Base-by-base conservation (phyloP, 2,329 filamentous ascomycete species). In the Pyricularia grisea region DNA sequence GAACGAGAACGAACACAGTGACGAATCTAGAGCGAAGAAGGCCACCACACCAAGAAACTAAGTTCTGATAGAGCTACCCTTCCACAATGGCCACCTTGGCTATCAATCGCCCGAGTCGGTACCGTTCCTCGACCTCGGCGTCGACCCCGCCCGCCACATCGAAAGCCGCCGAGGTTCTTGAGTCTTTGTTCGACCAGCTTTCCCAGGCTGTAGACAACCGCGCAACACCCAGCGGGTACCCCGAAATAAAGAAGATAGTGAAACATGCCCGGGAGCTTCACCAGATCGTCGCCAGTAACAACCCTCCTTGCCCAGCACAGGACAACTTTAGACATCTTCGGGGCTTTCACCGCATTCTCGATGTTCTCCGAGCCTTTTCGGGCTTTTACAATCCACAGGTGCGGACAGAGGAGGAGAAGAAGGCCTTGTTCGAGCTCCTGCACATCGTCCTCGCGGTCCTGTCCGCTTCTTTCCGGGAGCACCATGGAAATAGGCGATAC, bases 401-500 rank as follows among this genome's bases (percentile, higher is more conserved):
- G 75, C 84, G 85, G 75, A 85, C 80, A 67, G 79, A 87, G 58
- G 80, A 87, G 65, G 88, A 92, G 70, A 91, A 89, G 76, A 80
- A 83, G 69, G 83, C 84, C 64, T 82, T 92, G 69, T 91, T 93
- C 74, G 84, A 87, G 70, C 81, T 94, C 23, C 81, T 97, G 23
- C 87, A 93, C 74, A 85, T 85, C 10, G 85, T 91, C n/a, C 81
- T 95, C 58, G 88, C 88, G 36, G 87, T 95, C 17, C 80, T 98
- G 31, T 90, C 91, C 1, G 90, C 90, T 66, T 88, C 89, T 17
- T 85, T 99, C 72, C 87, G 88, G 68, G 88, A 88, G 65, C 93
- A 98, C 78, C 85, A 90, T 65, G 94, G 94, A 25, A 99, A 98
- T 79, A 87, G 90, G 75, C 88, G 92, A 73, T 97, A 94, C 81